A percentile compares a stretch with the other conserved stretches of the same genome.
phyloP scores from a whole-genome alignment of 2,329 filamentous ascomycete genomes.

The Xylaria sp. region DNA sequence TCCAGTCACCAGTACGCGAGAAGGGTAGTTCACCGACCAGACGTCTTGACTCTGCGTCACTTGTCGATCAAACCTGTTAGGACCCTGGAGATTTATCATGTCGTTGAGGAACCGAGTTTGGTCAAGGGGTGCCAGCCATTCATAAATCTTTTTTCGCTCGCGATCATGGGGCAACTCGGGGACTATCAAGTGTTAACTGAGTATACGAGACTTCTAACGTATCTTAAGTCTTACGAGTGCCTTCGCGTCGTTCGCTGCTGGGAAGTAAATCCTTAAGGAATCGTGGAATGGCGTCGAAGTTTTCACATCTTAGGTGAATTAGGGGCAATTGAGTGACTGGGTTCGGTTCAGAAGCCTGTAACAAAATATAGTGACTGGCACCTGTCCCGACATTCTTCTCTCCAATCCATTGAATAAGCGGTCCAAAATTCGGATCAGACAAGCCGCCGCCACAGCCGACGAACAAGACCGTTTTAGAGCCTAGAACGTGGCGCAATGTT shows the following conservation, averaged over 20 bases:
- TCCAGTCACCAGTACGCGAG: constrained; percentile 23
- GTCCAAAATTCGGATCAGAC: constrained; percentile 31
- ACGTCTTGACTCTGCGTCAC: constrained; percentile 20
- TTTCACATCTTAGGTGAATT: constrained; percentile 20
- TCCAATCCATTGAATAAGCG: constrained; percentile 35
- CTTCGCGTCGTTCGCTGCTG: constrained; percentile 13
- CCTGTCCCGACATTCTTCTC: constrained; percentile 15
- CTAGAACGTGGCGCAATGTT: constrained; percentile 27
- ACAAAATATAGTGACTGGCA: constrained; percentile 30
- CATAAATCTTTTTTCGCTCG: constrained; percentile 21
- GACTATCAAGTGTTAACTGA: constrained; percentile 14
- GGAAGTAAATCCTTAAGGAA: constrained; percentile 27
- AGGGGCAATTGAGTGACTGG: constrained; percentile 30
- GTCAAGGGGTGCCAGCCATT: constrained; percentile 33
- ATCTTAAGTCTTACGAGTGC: constrained; percentile 18
- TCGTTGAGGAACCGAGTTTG: constrained; percentile 32
- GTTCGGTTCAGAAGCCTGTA: constrained; percentile 10
- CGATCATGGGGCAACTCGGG: constrained; percentile 9
- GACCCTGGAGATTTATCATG: constrained; percentile 21
- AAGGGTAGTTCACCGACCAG: constrained; percentile 21
- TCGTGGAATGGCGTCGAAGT: constrained; percentile 19
- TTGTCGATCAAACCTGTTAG: constrained; percentile 23
- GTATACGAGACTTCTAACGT: no score
- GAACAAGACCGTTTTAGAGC: constrained; percentile 33
- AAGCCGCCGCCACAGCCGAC: constrained; percentile 36